Conservation (phyloP, 2,329 filamentous ascomycete species). For the Fusarium sp. region DNA sequence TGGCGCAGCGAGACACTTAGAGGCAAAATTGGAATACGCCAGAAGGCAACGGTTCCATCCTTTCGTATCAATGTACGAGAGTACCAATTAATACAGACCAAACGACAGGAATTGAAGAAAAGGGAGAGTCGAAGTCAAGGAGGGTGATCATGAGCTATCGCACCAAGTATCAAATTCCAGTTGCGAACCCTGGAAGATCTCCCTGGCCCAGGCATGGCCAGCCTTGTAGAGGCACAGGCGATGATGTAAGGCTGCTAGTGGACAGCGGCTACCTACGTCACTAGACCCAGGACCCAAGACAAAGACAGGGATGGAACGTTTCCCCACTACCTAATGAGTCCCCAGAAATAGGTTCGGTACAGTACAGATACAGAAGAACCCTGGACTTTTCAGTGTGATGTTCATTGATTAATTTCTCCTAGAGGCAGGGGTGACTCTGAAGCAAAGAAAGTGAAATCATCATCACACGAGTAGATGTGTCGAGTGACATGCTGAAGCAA, state of each 20-base stretch:
- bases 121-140: neutral
- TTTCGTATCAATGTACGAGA: neutral
- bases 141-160: neutral
- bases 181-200: constrained; percentile 10
- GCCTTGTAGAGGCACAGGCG: constrained; percentile 25
- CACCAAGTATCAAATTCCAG: constrained; percentile 7
- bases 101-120: neutral
- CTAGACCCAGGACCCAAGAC: constrained; percentile 21
- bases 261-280: constrained; percentile 39
- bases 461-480: constrained; percentile 4
- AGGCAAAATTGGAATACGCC: constrained; percentile 11
- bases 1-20: constrained; percentile 32
- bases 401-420: constrained; percentile 3
- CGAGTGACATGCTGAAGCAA: constrained; percentile 6
- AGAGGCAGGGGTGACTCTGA: neutral
- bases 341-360: constrained; percentile 17
- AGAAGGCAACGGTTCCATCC: constrained; percentile 1
- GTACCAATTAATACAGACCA: neutral
- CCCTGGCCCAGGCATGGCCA: constrained; percentile 11
- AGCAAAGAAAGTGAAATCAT: constrained; percentile 20
- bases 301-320: constrained; percentile 14
- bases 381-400: neutral
- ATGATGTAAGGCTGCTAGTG: constrained; percentile 40
- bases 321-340: constrained; percentile 20
- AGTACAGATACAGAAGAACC: constrained; percentile 2